These are phyloP conservation scores for Cladobotryum protrusum DNA, from an alignment of 2,329 filamentous ascomycete species.

Conservation along the genomic window DNA sequence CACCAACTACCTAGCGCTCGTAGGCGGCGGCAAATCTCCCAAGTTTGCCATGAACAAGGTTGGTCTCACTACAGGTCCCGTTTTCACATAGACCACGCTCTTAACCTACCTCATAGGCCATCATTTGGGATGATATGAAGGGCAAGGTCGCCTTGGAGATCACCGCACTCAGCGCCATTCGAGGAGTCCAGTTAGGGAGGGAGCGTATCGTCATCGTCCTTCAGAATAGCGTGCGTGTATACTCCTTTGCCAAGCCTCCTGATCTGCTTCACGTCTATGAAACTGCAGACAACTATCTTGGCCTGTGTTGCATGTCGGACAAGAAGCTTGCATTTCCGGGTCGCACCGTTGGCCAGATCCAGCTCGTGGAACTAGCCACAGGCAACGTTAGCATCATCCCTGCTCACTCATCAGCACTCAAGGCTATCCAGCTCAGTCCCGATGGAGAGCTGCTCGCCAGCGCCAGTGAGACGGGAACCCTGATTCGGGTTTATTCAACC, in stretches of 20 bases:
- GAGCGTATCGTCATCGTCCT: constrained; percentile 75
- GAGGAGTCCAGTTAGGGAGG: constrained; percentile 70
- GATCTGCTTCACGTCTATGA: constrained; percentile 70
- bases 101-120: constrained; percentile 42
- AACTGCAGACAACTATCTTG: constrained; percentile 77
- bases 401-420: constrained; percentile 73
- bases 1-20: constrained; percentile 80
- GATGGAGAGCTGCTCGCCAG: constrained; percentile 81
- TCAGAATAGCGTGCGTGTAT: constrained; percentile 74
- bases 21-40: constrained; percentile 79
- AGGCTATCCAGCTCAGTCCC: constrained; percentile 70
- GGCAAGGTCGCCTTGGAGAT: constrained; percentile 68
- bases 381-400: constrained; percentile 89
- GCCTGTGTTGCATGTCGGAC: constrained; percentile 70
- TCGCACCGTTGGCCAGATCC: constrained; percentile 80
- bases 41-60: constrained; percentile 86
- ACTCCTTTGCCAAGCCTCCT: constrained; percentile 68
- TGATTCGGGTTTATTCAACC: constrained; percentile 81
- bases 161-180: constrained; percentile 72
- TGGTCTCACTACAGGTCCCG: neutral
- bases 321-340: constrained; percentile 78
- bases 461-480: constrained; percentile 83
- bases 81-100: neutral
- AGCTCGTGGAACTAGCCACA: constrained; percentile 71
- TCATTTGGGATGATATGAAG: constrained; percentile 88